Percentiles rank a stretch among this genome's conserved stretches.
Evolutionary conservation across 108 stramenopile species (phyloP).

Genomic region (Skeletonema costatum): DNA sequence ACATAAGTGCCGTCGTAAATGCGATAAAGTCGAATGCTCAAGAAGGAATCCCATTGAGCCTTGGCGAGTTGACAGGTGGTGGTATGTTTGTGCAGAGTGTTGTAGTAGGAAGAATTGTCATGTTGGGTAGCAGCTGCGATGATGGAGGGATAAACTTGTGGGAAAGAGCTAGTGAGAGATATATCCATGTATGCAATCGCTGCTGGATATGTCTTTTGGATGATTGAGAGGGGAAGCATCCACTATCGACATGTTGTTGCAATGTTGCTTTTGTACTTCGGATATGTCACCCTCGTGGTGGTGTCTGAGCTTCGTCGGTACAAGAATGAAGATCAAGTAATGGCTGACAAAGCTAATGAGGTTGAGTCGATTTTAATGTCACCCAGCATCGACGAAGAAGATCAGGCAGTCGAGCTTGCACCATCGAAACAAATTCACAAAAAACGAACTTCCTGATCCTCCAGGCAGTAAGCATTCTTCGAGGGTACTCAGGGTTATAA

Average conservation of each 20-base stretch:
- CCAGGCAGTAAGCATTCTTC: conserved; percentile 22
- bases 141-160: conserved; percentile 22
- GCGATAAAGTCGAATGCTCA: conserved; percentile 27
- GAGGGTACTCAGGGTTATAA: conserved; percentile 21
- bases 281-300: conserved; percentile 40
- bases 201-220: conserved; percentile 24
- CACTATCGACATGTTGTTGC: conserved; percentile 8
- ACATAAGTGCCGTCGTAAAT: conserved; percentile 63
- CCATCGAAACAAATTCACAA: background rate
- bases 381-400: conserved; percentile 21
- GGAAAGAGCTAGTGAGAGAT: conserved; percentile 46
- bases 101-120: conserved; percentile 55
- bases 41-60: conserved; percentile 45
- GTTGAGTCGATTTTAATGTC: background rate
- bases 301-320: conserved; percentile 30
- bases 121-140: conserved; percentile 15
- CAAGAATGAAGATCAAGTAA: conserved; percentile 8
- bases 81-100: conserved; percentile 64
- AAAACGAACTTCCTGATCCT: conserved; percentile 1
- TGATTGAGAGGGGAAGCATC: conserved; percentile 17
- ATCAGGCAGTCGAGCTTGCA: conserved; percentile 9
- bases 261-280: conserved; percentile 32
- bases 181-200: conserved; percentile 30
- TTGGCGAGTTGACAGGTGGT: conserved; percentile 77
- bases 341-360: background rate